Base-by-base conservation (phyloP, 225 moss, liverwort and hornwort species). In the Ulota crispa region DNA sequence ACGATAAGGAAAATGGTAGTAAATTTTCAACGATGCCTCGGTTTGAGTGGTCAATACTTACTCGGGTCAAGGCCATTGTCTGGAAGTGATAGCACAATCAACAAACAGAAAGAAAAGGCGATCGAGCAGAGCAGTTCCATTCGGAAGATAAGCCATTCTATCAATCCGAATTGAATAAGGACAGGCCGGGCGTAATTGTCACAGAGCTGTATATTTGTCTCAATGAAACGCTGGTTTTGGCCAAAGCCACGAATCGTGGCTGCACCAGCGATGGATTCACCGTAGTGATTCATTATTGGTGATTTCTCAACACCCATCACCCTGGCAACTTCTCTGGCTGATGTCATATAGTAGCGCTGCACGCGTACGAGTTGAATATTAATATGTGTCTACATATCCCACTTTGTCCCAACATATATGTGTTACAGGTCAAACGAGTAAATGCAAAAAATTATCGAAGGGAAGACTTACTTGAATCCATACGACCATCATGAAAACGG, bases 271-370 rank as follows among this genome's bases (percentile, higher is more conserved):
- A 98, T 93, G 12, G 98, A 93, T 78, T 98, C 98, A 56, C 89
- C 81, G n/a, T 95, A 98, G 82, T 98, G 98, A 83, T 98, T 93
- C 69, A 98, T 72, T 80, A 98, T 89, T 16, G 98, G 95, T 62
- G 95, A 88, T 72, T 91, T 89, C 79, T 91, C 84, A 67, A 95
- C 81, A 56, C 93, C 94, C 83, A 75, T 80, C 30, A 98, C 79
- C 83, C 95, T 87, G 39, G 91, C 83, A 37, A 95, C 84, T 81
- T 98, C 95, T 85, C 95, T 90, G 19, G 95, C 94, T 21, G 92
- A 92, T 65, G 76, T 89, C 78, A 94, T 94, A 62, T 95, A 98
- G 80, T 92, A 98, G 53, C 93, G 92, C 98, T 98, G 95, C 88
- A 90, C 57, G 36, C 57, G 73, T 32, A 39, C 7, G 70, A 36